Conservation (phyloP, 2,329 filamentous ascomycete species). For the Hypoxylon sp. region DNA sequence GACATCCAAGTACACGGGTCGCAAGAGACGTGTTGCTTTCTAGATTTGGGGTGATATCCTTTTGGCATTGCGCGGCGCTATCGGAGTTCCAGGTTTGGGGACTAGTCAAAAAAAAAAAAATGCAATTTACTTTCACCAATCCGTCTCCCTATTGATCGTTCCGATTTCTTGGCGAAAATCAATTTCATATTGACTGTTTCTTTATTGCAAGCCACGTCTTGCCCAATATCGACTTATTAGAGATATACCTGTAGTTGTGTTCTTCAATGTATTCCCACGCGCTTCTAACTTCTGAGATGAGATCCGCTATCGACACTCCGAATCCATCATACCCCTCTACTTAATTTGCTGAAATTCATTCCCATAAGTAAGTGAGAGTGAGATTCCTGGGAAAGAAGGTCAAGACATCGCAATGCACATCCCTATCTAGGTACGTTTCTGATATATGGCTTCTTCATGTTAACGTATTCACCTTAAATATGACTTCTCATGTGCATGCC, state of each 20-base stretch:
- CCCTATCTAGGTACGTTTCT: no score
- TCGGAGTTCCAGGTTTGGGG: slow-evolving; percentile 34
- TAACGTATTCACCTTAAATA: no score
- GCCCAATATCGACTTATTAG: background rate
- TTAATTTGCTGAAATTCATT: background rate
- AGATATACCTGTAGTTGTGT: background rate
- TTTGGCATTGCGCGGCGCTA: slow-evolving; percentile 52
- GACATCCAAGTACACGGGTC: slow-evolving; percentile 92
- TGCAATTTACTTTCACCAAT: slow-evolving; percentile 11
- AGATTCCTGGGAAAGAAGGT: no score
- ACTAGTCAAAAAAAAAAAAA: background rate
- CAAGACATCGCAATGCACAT: no score
- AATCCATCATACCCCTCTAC: background rate
- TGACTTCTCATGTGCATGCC: no score
- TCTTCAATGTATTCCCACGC: slow-evolving; percentile 1
- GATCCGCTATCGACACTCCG: slow-evolving; percentile 1
- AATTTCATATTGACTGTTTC: background rate
- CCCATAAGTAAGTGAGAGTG: no score
- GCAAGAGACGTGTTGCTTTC: slow-evolving; percentile 86
- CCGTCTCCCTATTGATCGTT: background rate
- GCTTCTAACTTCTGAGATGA: slow-evolving; percentile 24
- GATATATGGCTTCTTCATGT: no score
- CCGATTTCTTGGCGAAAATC: background rate
- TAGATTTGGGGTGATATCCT: slow-evolving; percentile 57
- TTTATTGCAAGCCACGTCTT: background rate